A percentile compares a stretch with the other conserved stretches of the same genome.
phyloP scores from a whole-genome alignment of 495 filamentous ascomycete genomes.

The Recurvomyces mirabilis region DNA sequence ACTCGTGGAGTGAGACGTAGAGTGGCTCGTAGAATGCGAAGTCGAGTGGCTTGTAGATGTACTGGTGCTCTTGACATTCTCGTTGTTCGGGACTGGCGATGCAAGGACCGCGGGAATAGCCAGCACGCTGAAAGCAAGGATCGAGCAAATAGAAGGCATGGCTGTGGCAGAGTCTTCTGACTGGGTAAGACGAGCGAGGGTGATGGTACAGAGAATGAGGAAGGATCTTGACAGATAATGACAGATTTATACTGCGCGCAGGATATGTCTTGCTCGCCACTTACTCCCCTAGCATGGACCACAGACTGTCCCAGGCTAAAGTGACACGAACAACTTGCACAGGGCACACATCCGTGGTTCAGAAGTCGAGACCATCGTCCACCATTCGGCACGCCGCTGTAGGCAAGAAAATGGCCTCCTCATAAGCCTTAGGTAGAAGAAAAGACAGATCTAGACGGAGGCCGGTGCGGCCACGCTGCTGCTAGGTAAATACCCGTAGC shows the following conservation, averaged over 20 bases:
- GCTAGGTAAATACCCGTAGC: background rate
- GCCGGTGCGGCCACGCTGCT: background rate
- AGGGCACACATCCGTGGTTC: background rate
- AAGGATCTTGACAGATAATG: background rate
- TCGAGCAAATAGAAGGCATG: background rate
- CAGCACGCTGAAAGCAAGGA: constrained; percentile 1
- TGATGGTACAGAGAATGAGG: background rate
- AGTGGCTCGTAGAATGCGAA: background rate
- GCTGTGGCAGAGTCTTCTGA: background rate
- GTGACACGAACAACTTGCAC: background rate
- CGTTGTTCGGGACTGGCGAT: background rate
- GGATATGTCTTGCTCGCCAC: background rate
- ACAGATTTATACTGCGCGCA: background rate
- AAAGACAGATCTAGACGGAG: background rate
- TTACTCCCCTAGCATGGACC: background rate
- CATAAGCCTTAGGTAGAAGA: background rate
- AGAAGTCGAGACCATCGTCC: background rate
- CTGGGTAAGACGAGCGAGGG: background rate
- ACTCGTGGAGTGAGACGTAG: background rate
- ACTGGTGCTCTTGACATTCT: background rate
- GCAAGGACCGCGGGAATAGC: constrained; percentile 2
- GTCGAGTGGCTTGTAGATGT: constrained; percentile 1
- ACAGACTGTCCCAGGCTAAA: background rate
- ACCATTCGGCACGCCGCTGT: background rate
- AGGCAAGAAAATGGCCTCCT: background rate